Base-by-base conservation (phyloP, 2,329 filamentous ascomycete genomes). In the Fusarium graminum region DNA sequence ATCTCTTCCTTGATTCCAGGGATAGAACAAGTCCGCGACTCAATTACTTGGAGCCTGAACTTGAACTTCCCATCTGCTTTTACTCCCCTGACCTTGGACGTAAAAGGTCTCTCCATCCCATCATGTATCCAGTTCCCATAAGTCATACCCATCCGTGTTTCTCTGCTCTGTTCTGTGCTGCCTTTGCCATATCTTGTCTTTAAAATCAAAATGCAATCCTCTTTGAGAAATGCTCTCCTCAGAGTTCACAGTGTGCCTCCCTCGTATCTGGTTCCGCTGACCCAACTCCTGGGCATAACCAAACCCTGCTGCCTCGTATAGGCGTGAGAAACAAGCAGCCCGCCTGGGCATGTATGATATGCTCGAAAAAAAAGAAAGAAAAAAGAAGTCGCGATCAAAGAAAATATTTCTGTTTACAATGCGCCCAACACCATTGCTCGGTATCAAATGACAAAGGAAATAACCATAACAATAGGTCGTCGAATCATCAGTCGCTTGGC, bases 401-500 rank as follows among this genome's bases (percentile, higher is more conserved):
- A 56, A 52, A 51, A 62, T 46, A 59, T 62, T 59, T 63, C 62
- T 72, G 62, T 73, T 67, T 53, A 72, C 59, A 73, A 65, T 73
- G 60, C 73, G 72, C 73, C 73, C 67, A 76, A 76, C 75, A 71
- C 75, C 74, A 56, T 67, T 76, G 75, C 75, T 77, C 64, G 65
- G 65, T 75, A 67, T 70, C 47, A 67, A 66, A 67, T 64, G 54
- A 73, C 64, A 70, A 71, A 73, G 47, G 54, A 66, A 65, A 67
- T 65, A 69, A 62, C 52, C 62, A 70, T 65, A 69, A 64, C 43
- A 57, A 63, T 59, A 63, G 44, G 64, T 68, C 70, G 60, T 73
- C 45, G 60, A 70, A 71, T 72, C 71, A 59, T 73, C 61, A 70
- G 59, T 54, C 45, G 59, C 55, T 58, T 63, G 61, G 53, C 38